phyloP scores from a whole-genome alignment of 1,139 yeast genomes.

The Kurtzmaniella quercitrusa region DNA sequence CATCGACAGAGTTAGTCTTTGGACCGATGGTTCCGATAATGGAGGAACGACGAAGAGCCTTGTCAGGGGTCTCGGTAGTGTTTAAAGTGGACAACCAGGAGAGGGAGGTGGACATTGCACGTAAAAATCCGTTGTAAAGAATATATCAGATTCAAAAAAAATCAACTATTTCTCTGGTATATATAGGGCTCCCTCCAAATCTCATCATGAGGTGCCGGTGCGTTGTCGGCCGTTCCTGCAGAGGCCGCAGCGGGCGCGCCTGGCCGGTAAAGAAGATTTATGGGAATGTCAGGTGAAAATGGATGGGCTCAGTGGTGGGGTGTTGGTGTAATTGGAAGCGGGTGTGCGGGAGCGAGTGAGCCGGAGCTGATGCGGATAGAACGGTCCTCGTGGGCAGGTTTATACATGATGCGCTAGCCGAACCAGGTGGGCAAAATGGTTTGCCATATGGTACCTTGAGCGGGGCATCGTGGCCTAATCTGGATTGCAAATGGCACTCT shows the following conservation, averaged over 20 bases:
- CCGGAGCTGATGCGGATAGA: too few species aligned
- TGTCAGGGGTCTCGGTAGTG: slow-evolving; percentile 73
- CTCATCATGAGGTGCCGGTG: slow-evolving; percentile 8
- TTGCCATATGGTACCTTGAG: too few species aligned
- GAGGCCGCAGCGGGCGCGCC: not conserved
- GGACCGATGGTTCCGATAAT: slow-evolving; percentile 99
- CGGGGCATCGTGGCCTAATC: slow-evolving; percentile 1
- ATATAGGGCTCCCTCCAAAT: not conserved
- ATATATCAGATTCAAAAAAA: not conserved
- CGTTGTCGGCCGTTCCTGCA: slow-evolving; percentile 10
- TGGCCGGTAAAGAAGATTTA: not conserved
- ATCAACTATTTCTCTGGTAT: not conserved
- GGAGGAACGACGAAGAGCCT: slow-evolving; percentile 87
- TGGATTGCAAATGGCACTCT: not conserved
- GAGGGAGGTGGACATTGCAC: slow-evolving; percentile 15
- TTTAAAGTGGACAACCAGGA: slow-evolving; percentile 83
- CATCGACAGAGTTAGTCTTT: slow-evolving; percentile 87
- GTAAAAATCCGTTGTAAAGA: not conserved
- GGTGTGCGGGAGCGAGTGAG: too few species aligned
- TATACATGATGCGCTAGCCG: too few species aligned
- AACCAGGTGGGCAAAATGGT: too few species aligned
- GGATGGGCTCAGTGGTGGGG: too few species aligned
- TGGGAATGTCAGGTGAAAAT: not conserved
- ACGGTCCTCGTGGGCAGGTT: not conserved
- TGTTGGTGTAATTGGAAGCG: too few species aligned